Base-by-base conservation (phyloP, 768 basidiomycete genomes). In the Chlorophyllum brunneum region DNA sequence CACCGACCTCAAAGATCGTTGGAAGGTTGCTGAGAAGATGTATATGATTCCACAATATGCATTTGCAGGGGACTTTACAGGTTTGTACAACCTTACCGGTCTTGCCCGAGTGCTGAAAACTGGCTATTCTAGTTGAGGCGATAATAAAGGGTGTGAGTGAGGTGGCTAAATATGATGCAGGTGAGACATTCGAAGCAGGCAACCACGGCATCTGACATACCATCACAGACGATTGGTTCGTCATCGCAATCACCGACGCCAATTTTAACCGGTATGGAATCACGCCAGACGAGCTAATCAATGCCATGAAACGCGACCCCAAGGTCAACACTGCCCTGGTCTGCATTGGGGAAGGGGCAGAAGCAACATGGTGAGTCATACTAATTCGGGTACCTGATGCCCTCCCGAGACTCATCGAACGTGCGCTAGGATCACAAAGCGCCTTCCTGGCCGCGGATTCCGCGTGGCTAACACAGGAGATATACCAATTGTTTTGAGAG, bases 11-110 rank as follows among this genome's bases (percentile, higher is more conserved):
- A 72, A 73, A 38, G 80, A 84, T 23, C 71, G 83, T 10, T 84
- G 81, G 82, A 85, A 83, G 56, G 75, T 85, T 4, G 72, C 78
- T 0, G 82, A 86, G 64, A 86, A 85, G 67, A 86, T 86, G 85
- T 65, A 69, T 24, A 76, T 84, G 73, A 68, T 83, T 31, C 80
- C 83, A 2, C 83, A 86, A 58, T 86, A 86, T 55, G 77, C 83
- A 0, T 86, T 83, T 51, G 77, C 83, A 5, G 84, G 84, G 4
- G 84, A 86, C 57, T 80, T 77, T 57, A 85, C 84, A 15, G 75
- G 83, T 81, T 23, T 70, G 44, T 9, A 29, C 16, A 44, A 36
- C 1, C n/a, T 29, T 23, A 9, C 10, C n/a, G 10, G 24, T 37
- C 36, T 13, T 5, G 5, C 16, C 9, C 11, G 5, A 11, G 11